Evolutionary conservation across 108 stramenopile genomes (phyloP).

Genomic region (Poteriospumella lacustris): DNA sequence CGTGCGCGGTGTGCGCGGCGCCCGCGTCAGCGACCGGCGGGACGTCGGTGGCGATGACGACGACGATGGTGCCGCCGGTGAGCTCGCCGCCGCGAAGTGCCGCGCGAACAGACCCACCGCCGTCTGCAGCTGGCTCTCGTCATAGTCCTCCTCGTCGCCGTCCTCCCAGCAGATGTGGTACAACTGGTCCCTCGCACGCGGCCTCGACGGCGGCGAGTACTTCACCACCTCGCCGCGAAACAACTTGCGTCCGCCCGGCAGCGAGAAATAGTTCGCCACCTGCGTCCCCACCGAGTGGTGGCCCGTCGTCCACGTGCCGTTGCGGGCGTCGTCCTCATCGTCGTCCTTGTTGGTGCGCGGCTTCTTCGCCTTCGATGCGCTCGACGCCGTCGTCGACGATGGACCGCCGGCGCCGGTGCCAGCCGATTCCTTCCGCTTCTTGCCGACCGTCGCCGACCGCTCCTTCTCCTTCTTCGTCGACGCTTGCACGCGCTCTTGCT

Average conservation of each 20-base stretch:
- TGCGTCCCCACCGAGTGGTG: background rate
- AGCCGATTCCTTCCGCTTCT: background rate
- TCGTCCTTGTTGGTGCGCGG: background rate
- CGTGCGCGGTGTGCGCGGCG: too few relatives aligned
- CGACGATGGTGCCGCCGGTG: too few relatives aligned
- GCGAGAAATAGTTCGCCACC: background rate
- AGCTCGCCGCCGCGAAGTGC: too few relatives aligned
- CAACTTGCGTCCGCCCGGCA: background rate
- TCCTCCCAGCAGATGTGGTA: constrained; percentile 15
- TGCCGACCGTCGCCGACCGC: background rate
- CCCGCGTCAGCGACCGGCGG: too few relatives aligned
- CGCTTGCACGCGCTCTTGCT: background rate
- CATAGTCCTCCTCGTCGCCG: constrained; percentile 5
- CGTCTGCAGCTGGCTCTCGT: background rate
- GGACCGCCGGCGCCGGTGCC: too few relatives aligned
- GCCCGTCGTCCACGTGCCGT: background rate
- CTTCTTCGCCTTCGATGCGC: background rate
- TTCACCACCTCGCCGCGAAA: background rate
- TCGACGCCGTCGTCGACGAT: background rate
- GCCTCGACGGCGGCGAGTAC: background rate
- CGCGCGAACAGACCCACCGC: background rate
- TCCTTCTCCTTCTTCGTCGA: background rate
- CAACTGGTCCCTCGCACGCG: background rate
- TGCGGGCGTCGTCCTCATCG: background rate
- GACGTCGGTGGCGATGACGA: too few relatives aligned